phyloP scores from a whole-genome alignment of 1,284 basidiomycete genomes.

The Moesziomyces aphidis region DNA sequence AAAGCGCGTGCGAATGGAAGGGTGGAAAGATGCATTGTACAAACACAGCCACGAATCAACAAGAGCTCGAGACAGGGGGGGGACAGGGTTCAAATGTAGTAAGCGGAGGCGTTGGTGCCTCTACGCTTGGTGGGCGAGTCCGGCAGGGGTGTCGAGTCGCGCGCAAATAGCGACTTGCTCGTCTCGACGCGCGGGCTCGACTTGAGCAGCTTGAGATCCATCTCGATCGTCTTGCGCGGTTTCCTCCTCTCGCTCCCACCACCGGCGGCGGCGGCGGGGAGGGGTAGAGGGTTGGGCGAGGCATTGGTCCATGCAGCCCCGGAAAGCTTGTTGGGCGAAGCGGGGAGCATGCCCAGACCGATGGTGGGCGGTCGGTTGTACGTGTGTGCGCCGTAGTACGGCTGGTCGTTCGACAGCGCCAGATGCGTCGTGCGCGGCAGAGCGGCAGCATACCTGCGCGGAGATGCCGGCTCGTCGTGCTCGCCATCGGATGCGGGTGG shows the following conservation, averaged over 20 bases:
- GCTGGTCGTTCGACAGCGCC: constrained; percentile 16
- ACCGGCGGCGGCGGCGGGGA: constrained; percentile 1
- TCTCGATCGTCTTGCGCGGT: constrained; percentile 56
- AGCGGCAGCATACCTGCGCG: not conserved
- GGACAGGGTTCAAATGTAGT: constrained; percentile 27
- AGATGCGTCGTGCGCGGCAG: constrained; percentile 36
- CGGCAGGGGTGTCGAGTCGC: not conserved
- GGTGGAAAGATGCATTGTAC: not conserved
- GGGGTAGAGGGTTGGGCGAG: constrained; percentile 45
- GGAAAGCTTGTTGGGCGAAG: constrained; percentile 30
- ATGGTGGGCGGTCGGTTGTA: constrained; percentile 47
- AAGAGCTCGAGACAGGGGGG: not conserved
- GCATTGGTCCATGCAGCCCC: constrained; percentile 2
- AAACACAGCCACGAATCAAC: not conserved
- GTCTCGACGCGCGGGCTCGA: constrained; percentile 40
- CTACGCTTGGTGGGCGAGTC: constrained; percentile 19
- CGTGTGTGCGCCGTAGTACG: constrained; percentile 58
- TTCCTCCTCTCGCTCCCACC: constrained; percentile 7
- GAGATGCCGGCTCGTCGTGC: constrained; percentile 3
- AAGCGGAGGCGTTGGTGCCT: constrained; percentile 43
- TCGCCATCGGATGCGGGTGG: constrained; percentile 28
- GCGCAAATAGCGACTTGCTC: constrained; percentile 19
- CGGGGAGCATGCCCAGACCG: constrained; percentile 17
- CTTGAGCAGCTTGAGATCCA: constrained; percentile 51
- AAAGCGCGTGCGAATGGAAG: no score